Conservation (phyloP, 805 yeast genomes). For the Barnettozyma vustinii region DNA sequence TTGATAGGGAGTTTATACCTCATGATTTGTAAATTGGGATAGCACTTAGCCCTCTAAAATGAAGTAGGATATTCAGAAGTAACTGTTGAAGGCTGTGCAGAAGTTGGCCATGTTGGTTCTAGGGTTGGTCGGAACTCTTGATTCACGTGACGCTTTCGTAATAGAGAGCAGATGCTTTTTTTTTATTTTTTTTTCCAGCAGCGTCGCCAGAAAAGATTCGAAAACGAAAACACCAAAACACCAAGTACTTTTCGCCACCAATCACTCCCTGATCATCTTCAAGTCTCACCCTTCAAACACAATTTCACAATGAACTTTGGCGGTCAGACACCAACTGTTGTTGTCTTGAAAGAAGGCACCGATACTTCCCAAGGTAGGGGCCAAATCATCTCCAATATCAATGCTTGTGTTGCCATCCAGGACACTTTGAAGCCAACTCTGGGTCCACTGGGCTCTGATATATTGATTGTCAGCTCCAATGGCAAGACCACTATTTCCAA, state of each 20-base stretch:
- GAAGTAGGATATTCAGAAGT: too few species aligned
- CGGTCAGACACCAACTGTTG: slow-evolving; percentile 95
- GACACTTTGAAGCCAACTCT: slow-evolving; percentile 91
- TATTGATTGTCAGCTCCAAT: slow-evolving; percentile 73
- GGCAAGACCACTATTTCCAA: slow-evolving; percentile 94
- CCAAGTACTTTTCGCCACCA: background rate
- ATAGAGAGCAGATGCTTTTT: too few species aligned
- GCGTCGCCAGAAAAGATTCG: background rate
- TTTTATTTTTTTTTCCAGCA: background rate
- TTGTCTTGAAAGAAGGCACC: slow-evolving; percentile 96
- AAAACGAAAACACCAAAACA: background rate
- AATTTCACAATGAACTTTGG: slow-evolving; percentile 65
- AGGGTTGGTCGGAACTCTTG: too few species aligned
- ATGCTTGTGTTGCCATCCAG: slow-evolving; percentile 96
- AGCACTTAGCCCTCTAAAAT: too few species aligned
- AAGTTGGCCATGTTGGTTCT: too few species aligned
- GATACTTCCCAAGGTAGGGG: slow-evolving; percentile 96
- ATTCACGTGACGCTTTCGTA: too few species aligned
- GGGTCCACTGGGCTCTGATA: slow-evolving; percentile 97
- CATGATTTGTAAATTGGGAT: too few species aligned
- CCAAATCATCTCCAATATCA: slow-evolving; percentile 89
- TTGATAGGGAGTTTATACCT: too few species aligned
- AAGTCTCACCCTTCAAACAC: background rate
- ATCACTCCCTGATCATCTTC: background rate
- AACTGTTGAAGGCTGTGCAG: too few species aligned